Conservation (phyloP, 2,329 filamentous ascomycete species). For the Colletotrichum sp. region DNA sequence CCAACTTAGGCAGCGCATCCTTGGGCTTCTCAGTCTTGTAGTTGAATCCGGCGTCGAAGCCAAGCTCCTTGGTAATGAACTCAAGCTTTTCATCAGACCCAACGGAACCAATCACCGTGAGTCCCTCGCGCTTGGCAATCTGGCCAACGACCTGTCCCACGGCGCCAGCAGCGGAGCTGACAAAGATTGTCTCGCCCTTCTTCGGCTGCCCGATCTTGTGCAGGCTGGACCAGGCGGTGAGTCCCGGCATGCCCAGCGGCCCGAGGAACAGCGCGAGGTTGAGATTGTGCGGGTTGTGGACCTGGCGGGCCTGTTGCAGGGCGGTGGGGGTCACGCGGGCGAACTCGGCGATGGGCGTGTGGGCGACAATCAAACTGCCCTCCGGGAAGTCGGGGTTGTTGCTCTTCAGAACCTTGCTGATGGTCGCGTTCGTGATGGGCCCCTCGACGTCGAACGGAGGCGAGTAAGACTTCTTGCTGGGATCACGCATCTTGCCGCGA, state of each 20-base stretch:
- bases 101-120: constrained; percentile 82
- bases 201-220: constrained; percentile 68
- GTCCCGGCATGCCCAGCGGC: constrained; percentile 64
- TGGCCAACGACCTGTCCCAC: constrained; percentile 88
- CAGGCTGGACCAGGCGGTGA: constrained; percentile 75
- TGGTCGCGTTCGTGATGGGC: constrained; percentile 67
- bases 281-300: constrained; percentile 74
- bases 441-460: constrained; percentile 65
- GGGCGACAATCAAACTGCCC: constrained; percentile 49
- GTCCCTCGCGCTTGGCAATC: constrained; percentile 79
- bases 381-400: constrained; percentile 58
- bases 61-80: constrained; percentile 59
- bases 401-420: constrained; percentile 76
- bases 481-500: constrained; percentile 76
- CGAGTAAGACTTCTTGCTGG: constrained; percentile 69
- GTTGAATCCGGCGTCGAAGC: constrained; percentile 74
- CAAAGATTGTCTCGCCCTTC: constrained; percentile 77
- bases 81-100: constrained; percentile 81
- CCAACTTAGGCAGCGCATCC: constrained; percentile 73
- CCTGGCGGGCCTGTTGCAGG: constrained; percentile 6
- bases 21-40: constrained; percentile 81
- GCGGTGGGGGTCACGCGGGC: neutral
- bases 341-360: constrained; percentile 72
- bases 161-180: constrained; percentile 80
- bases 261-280: constrained; percentile 74